Evolutionary conservation across 179 eudicot genomes (phyloP), one percentile per base, ranked within the genome.

Genomic region (Patellifolia procumbens): DNA sequence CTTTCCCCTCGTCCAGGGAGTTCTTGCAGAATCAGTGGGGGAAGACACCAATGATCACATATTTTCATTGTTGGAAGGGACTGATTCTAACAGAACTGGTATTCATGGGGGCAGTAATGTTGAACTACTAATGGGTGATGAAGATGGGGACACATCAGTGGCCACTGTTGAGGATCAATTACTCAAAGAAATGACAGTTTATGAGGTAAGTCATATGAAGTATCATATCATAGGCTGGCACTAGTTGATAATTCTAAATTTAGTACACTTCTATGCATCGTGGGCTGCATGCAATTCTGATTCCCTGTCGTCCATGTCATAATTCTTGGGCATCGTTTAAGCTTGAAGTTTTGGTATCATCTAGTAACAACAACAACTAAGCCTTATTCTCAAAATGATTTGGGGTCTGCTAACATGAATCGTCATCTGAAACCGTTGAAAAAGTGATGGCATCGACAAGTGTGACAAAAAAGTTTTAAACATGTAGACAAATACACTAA

Each of bases 81-180:
- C 64, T 49, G 92, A 91, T 61, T 55, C 88, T 60, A 86, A 82
- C 45, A 87, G 84, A 73, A 84, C 70, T 83, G 89, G 82, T 76
- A 52, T 68, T 62, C 82, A 68, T 73, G 85, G 84, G 74, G 86
- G 86, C 49, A 77, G 80, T 65, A 84, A 79, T 78, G 98, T 93
- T 75, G 98, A 91, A 82, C 90, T 89, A 68, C 80, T 89, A 74
- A 88, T 82, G 70, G 97, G 88, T 53, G 97, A 95, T 77, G 99
- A 93, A 56, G 99, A 95, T 70, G 93, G 86, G 74, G 93, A 89
- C 49, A 82, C 86, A 76, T 88, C 97, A 75, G 95, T 89, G 77
- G 97, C 96, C 28, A 82, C 91, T 74, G 87, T 89, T 64, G 99
- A 95, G 84, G 98, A 95, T 88, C 99, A 95, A 78, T 79, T 95